Evolutionary conservation across 164 flowering plant species (phyloP), one percentile per base, ranked within the genome.

Genomic region (Vitis rotundifolia): DNA sequence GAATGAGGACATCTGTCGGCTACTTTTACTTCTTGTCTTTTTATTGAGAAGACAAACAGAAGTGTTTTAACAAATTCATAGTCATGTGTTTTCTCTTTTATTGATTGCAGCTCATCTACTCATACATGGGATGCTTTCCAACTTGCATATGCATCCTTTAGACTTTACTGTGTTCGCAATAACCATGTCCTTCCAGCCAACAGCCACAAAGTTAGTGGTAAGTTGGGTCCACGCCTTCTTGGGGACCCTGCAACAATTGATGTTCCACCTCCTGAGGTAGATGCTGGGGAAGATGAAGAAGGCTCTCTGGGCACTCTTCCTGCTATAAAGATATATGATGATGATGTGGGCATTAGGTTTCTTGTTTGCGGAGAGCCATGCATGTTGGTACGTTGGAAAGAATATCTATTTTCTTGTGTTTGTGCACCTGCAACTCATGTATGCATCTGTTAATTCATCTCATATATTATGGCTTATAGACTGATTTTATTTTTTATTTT

Each of bases 41-140:
- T 37, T 37, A 37, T 3, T 37, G 26, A 57, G 60, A 18, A n/a
- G 22, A 55, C 12, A 55, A 7, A 57, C 29, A 15, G 22, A 57
- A 57, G 5, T 19, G 0, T 3, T 9, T 14, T 57, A 13, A 13
- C 0, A 18, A 14, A 14, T 3, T 18, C 10, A 0, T 57, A 53
- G 19, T 63, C 11, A 37, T 51, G 37, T 63, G 11, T 14, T 68
- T 18, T 22, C 15, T 9, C 15, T 57, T 58, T 77, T 49, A 22
- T 64, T 58, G 22, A 15, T 61, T 78, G 80, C 87, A 96, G 99
- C 80, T 89, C 99, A 4, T 81, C 85, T 19, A 80, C 90, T 71
- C 98, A 96, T 84, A 80, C 89, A 61, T 96, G 99, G 97, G 99
- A 96, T 83, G 91, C 92, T 14, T 96, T 96, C 79, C 98, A 88